Evolutionary conservation across 495 filamentous ascomycete genomes (phyloP).

Genomic region (Thozetella sp.): DNA sequence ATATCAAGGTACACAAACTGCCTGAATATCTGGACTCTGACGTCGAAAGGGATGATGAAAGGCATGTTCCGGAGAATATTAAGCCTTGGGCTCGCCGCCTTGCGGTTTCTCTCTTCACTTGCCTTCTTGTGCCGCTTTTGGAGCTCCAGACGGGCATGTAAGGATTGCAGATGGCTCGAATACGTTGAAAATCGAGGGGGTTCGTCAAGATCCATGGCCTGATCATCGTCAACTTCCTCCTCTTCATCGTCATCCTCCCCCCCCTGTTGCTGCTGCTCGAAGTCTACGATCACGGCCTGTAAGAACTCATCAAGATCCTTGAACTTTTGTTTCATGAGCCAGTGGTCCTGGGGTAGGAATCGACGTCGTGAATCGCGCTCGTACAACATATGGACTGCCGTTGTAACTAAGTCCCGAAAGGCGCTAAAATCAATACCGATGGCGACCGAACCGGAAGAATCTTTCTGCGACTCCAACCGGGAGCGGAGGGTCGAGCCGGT

Average conservation of each 20-base stretch:
- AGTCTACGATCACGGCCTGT: conserved; percentile 67
- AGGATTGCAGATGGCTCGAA: conserved; percentile 26
- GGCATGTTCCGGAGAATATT: conserved; percentile 96
- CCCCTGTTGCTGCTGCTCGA: conserved; percentile 83
- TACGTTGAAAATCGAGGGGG: conserved; percentile 17
- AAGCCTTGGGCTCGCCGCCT: conserved; percentile 77
- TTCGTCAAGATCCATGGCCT: conserved; percentile 34
- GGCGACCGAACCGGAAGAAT: conserved; percentile 11
- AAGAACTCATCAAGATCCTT: conserved; percentile 88
- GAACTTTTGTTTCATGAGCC: conserved; percentile 92
- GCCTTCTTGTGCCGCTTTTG: conserved; percentile 64
- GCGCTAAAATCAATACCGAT: conserved; percentile 74
- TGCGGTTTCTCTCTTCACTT: conserved; percentile 66
- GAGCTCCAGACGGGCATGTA: conserved; percentile 42
- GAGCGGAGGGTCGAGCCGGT: not conserved
- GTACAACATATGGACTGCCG: conserved; percentile 86
- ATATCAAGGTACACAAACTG: conserved; percentile 89
- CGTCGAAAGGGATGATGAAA: conserved; percentile 92
- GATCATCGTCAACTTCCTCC: conserved; percentile 52
- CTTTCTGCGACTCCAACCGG: not conserved
- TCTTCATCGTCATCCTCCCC: conserved; percentile 44
- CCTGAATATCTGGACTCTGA: conserved; percentile 90
- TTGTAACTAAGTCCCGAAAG: conserved; percentile 78
- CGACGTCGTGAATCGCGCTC: conserved; percentile 89
- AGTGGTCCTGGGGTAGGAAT: conserved; percentile 81